These are phyloP conservation scores for Achlya hypogyna DNA, from an alignment of 352 stramenopile genomes.

Conservation along the genomic window DNA sequence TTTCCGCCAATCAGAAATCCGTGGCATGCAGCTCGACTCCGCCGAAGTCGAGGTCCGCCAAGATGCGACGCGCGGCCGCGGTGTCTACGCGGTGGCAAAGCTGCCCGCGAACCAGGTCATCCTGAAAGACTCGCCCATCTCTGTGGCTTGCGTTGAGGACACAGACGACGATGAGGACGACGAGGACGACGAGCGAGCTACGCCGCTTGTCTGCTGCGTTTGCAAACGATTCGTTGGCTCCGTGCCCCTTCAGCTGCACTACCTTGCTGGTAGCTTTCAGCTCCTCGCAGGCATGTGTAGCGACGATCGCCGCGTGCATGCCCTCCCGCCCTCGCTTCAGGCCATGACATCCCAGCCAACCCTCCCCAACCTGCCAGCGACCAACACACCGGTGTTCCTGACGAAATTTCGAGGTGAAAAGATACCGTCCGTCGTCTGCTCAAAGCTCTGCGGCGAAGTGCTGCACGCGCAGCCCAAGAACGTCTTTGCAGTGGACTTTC, in stretches of 20 bases:
- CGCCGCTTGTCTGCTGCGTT: not conserved
- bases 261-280: not conserved
- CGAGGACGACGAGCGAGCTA: not conserved
- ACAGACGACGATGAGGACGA: not conserved
- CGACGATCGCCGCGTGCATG: not conserved
- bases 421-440: constrained; percentile 1
- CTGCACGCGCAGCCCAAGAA: constrained; percentile 1
- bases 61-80: constrained; percentile 1
- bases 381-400: not conserved
- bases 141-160: not conserved
- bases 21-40: not conserved
- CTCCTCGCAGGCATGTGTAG: not conserved
- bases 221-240: constrained; percentile 15
- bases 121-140: not conserved
- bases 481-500: not conserved
- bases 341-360: not conserved
- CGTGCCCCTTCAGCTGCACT: not conserved
- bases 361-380: not conserved
- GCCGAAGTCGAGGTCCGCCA: not conserved
- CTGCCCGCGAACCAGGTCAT: not conserved
- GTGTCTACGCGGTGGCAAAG: not conserved
- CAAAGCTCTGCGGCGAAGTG: not conserved
- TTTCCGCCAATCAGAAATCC: not conserved
- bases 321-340: not conserved
- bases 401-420: not conserved